Base-by-base conservation (phyloP, 1,139 yeast species). In the Komagataea norvegica region DNA sequence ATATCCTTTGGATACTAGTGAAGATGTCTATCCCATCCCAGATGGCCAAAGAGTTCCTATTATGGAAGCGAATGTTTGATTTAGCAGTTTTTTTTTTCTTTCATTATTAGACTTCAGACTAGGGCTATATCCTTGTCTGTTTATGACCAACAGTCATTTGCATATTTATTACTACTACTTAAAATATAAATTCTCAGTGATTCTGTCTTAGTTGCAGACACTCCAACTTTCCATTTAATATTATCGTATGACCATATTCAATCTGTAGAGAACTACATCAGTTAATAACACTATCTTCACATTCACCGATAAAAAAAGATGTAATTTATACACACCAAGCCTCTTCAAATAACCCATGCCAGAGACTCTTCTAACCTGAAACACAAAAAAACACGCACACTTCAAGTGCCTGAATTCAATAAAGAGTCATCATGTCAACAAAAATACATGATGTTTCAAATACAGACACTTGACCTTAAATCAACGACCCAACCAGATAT, bases 1-100 rank as follows among this genome's bases (percentile, higher is more conserved):
- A 29, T 52, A 49, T 25, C 56, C 56, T 17, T 3, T 46, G 8
- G 36, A 37, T 8, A 25, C 22, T 6, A 36, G 43, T 16, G 31
- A 39, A 8, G 45, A 44, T 15, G 31, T 37, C 6, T 51, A 51
- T 23, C 53, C 55, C 15, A 51, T 51, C 6, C 49, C 53, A 10
- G 40, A 51, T 25, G 52, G 52, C 8, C 52, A 46, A 34, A 31
- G 33, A 15, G 22, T 26, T 10, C 9, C 16, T 16, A 10, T 31
- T 19, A 20, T n/a, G n/a, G n/a, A n/a, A n/a, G n/a, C n/a, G n/a
- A n/a, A n/a, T n/a, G n/a, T n/a, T n/a, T n/a, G n/a, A n/a, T n/a
- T n/a, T n/a, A n/a, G n/a, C n/a, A n/a, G n/a, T n/a, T n/a, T n/a
- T n/a, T n/a, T n/a, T n/a, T n/a, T n/a, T n/a, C n/a, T n/a, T n/a